phyloP scores from a whole-genome alignment of 202 grass and related monocot species.

The Eragrostis tef region DNA sequence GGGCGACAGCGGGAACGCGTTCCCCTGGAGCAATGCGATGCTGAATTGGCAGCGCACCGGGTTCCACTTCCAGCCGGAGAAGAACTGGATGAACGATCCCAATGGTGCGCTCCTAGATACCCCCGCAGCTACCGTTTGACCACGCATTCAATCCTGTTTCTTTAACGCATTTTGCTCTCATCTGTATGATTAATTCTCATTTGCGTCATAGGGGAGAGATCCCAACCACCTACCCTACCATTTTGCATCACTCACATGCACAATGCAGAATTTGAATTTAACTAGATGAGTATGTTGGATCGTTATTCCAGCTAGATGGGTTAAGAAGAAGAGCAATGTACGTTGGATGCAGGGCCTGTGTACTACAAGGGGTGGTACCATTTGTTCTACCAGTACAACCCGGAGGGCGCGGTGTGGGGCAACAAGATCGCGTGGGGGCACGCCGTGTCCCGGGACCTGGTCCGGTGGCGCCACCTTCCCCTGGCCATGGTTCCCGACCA shows the following conservation, averaged over 20 bases:
- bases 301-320: no score
- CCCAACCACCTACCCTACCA: no score
- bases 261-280: no score
- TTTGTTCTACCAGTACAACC: conserved; percentile 87
- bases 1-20: conserved; percentile 35
- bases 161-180: no score
- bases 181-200: no score
- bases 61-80: conserved; percentile 85
- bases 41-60: conserved; percentile 85
- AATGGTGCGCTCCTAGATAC: no score
- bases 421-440: conserved; percentile 88
- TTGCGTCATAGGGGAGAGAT: no score
- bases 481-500: conserved; percentile 66
- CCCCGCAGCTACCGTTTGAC: no score
- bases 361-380: conserved; percentile 91
- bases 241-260: no score
- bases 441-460: conserved; percentile 59
- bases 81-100: conserved; percentile 95
- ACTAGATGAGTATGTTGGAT: no score
- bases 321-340: no score
- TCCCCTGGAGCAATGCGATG: conserved; percentile 88
- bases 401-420: conserved; percentile 70
- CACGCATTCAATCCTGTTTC: no score
- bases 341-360: conserved; percentile 57
- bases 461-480: conserved; percentile 78